Evolutionary conservation across 2,329 filamentous ascomycete species (phyloP).

Genomic region (Paecilomyces fulvus): DNA sequence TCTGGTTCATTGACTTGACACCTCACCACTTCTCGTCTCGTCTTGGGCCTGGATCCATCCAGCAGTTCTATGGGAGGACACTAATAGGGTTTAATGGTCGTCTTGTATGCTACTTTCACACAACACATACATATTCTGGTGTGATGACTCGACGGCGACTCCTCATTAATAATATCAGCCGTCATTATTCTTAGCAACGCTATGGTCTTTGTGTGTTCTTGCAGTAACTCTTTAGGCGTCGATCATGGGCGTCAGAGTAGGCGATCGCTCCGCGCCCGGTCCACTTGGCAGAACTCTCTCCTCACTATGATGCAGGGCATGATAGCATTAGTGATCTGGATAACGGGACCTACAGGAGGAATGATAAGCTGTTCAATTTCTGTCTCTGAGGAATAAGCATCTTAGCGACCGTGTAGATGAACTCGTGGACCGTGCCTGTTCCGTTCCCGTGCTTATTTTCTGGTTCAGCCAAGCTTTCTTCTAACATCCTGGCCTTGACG

Average conservation of each 20-base stretch:
- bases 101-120: background rate
- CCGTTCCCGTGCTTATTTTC: background rate
- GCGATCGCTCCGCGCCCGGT: no score
- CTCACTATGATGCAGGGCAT: no score
- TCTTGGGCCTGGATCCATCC: background rate
- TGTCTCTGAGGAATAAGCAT: no score
- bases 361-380: no score
- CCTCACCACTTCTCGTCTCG: background rate
- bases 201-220: no score
- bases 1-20: background rate
- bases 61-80: background rate
- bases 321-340: no score
- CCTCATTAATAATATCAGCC: background rate
- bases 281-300: no score
- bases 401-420: background rate
- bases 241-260: no score
- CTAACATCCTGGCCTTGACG: background rate
- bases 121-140: background rate
- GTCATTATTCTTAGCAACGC: background rate
- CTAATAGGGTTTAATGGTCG: background rate
- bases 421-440: background rate
- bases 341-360: no score
- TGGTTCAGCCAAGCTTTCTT: background rate
- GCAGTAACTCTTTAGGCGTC: no score
- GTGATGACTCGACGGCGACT: background rate